Evolutionary conservation across 306 rosid genomes (phyloP).

Genomic region (Myrica gale): DNA sequence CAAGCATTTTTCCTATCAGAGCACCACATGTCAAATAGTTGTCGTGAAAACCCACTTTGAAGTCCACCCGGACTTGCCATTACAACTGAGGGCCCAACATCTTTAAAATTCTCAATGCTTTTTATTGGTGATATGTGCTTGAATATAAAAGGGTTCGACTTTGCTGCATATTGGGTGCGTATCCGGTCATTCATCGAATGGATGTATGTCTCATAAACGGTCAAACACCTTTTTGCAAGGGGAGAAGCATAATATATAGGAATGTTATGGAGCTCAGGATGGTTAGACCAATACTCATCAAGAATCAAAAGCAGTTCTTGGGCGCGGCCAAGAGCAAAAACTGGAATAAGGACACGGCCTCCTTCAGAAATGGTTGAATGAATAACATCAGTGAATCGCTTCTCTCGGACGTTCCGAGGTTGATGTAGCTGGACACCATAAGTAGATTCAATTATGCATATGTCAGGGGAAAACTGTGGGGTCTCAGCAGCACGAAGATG

Average conservation of each 20-base stretch:
- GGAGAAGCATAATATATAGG: constrained; percentile 98
- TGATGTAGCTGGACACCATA: constrained; percentile 95
- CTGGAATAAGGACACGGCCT: constrained; percentile 93
- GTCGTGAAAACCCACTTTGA: constrained; percentile 89
- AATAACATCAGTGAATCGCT: constrained; percentile 85
- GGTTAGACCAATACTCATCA: constrained; percentile 93
- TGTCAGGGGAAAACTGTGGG: constrained; percentile 90
- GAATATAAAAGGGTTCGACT: constrained; percentile 83
- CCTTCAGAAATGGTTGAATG: constrained; percentile 91
- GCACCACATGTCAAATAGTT: constrained; percentile 92
- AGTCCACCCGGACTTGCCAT: constrained; percentile 98
- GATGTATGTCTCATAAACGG: constrained; percentile 91
- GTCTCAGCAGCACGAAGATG: constrained; percentile 98
- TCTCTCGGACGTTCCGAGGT: constrained; percentile 80
- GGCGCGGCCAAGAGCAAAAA: constrained; percentile 89
- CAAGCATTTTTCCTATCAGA: constrained; percentile 85
- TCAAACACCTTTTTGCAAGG: constrained; percentile 84
- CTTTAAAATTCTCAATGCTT: constrained; percentile 80
- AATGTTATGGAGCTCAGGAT: constrained; percentile 84
- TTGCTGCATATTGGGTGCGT: constrained; percentile 73
- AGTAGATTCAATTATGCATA: constrained; percentile 93
- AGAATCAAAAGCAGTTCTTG: constrained; percentile 92
- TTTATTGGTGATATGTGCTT: constrained; percentile 77
- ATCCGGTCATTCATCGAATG: constrained; percentile 96
- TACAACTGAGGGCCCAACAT: constrained; percentile 85